Evolutionary conservation across 1,139 yeast species (phyloP).

Genomic region (Nakaseomyces nivariensis): DNA sequence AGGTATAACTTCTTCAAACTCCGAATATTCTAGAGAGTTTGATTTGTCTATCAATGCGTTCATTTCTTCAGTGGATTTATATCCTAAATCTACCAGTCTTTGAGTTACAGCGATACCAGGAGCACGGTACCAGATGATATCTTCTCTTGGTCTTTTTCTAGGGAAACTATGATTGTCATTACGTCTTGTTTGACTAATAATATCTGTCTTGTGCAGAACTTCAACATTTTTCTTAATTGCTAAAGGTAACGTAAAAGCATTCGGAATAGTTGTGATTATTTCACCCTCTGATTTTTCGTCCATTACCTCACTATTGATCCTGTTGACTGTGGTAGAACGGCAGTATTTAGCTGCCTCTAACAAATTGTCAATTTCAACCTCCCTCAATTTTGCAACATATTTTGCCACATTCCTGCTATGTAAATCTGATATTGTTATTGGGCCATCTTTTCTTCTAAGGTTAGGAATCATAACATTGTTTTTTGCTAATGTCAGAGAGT

Average conservation of each 20-base stretch:
- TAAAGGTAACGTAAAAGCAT: slow-evolving; percentile 21
- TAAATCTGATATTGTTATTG: not conserved
- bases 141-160: slow-evolving; percentile 31
- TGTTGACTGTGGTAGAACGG: not conserved
- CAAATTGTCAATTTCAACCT: not conserved
- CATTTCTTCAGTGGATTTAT: slow-evolving; percentile 5
- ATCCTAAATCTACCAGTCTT: slow-evolving; percentile 33
- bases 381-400: not conserved
- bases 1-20: slow-evolving; percentile 1
- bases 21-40: not conserved
- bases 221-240: slow-evolving; percentile 18
- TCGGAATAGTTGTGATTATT: slow-evolving; percentile 11
- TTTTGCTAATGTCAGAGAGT: not conserved
- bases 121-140: slow-evolving; percentile 69
- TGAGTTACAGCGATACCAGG: slow-evolving; percentile 58
- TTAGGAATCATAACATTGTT: not conserved
- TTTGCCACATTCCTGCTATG: slow-evolving; percentile 1
- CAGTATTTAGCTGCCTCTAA: slow-evolving; percentile 1
- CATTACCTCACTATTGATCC: not conserved
- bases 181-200: slow-evolving; percentile 22
- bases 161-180: slow-evolving; percentile 24
- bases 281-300: not conserved
- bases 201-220: slow-evolving; percentile 23
- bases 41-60: slow-evolving; percentile 3
- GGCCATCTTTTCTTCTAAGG: not conserved